These are phyloP conservation scores for Trametes cinnabarina DNA, from an alignment of 768 basidiomycete genomes.

Conservation along the genomic window DNA sequence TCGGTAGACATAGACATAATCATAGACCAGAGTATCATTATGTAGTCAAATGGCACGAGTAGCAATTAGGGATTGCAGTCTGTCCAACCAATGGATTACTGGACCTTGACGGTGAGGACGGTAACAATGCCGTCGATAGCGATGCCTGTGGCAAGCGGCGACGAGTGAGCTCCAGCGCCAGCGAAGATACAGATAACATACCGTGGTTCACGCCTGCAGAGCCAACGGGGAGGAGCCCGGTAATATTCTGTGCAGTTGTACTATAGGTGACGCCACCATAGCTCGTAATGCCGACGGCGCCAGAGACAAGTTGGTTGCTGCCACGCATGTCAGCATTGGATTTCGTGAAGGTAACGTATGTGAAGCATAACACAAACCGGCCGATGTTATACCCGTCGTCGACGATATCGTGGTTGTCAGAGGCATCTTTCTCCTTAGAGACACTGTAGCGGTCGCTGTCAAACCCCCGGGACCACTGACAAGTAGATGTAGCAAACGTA, in stretches of 20 bases:
- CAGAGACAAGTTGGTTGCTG: constrained; percentile 41
- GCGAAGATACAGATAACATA: constrained; percentile 18
- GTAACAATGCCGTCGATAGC: constrained; percentile 57
- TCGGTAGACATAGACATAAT: too few species aligned
- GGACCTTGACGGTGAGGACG: constrained; percentile 51
- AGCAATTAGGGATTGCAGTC: too few species aligned
- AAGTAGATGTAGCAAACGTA: constrained; percentile 30
- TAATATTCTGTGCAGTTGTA: constrained; percentile 45
- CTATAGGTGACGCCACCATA: constrained; percentile 47
- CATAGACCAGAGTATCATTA: too few species aligned
- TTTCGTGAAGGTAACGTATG: too few species aligned
- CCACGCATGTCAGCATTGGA: too few species aligned
- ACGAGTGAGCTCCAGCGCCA: background rate
- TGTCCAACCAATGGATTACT: constrained; percentile 6
- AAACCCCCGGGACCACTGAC: background rate
- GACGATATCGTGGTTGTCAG: constrained; percentile 40
- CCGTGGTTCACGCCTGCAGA: constrained; percentile 51
- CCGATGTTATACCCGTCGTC: constrained; percentile 52
- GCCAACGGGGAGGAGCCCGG: constrained; percentile 54
- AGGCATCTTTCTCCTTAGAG: constrained; percentile 44
- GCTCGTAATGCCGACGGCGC: constrained; percentile 37
- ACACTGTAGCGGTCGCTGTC: constrained; percentile 32
- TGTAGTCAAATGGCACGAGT: too few species aligned
- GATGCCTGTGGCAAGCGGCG: constrained; percentile 40
- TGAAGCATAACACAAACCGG: too few species aligned